Evolutionary conservation across 805 yeast species (phyloP).

Genomic region (Metschnikowia matae): DNA sequence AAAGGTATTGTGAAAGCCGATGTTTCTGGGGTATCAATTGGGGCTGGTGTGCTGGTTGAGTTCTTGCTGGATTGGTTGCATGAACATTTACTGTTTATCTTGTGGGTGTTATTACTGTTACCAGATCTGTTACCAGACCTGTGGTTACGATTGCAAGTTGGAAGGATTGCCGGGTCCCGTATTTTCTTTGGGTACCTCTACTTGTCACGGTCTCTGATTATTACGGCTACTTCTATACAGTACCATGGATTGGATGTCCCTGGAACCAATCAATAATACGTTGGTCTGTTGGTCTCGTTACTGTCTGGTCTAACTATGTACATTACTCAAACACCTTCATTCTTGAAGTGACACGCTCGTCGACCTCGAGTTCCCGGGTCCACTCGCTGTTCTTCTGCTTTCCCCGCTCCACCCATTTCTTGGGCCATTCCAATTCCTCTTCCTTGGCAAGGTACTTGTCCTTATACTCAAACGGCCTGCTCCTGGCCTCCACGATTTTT

Average conservation of each 20-base stretch:
- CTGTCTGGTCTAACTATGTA: neutral
- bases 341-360: constrained; percentile 56
- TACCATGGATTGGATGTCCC: neutral
- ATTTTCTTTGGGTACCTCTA: too few relatives aligned
- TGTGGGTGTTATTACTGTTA: too few relatives aligned
- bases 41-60: too few relatives aligned
- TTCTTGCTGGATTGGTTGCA: too few relatives aligned
- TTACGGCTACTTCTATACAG: too few relatives aligned
- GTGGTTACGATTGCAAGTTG: neutral
- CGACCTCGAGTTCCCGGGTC: constrained; percentile 71
- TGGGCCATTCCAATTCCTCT: constrained; percentile 21
- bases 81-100: too few relatives aligned
- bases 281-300: neutral
- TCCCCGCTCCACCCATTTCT: constrained; percentile 78
- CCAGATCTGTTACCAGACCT: too few relatives aligned
- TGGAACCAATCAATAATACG: neutral
- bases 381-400: constrained; percentile 75
- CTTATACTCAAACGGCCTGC: constrained; percentile 49
- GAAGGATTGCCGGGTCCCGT: too few relatives aligned
- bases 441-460: constrained; percentile 32
- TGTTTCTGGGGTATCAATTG: too few relatives aligned
- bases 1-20: too few relatives aligned
- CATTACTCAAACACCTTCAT: constrained; percentile 44
- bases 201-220: too few relatives aligned
- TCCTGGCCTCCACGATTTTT: constrained; percentile 47